A percentile compares a stretch with the other conserved stretches of the same genome.
Conservation (phyloP, 208 protist genomes). For the Acanthamoeba sp. region DNA sequence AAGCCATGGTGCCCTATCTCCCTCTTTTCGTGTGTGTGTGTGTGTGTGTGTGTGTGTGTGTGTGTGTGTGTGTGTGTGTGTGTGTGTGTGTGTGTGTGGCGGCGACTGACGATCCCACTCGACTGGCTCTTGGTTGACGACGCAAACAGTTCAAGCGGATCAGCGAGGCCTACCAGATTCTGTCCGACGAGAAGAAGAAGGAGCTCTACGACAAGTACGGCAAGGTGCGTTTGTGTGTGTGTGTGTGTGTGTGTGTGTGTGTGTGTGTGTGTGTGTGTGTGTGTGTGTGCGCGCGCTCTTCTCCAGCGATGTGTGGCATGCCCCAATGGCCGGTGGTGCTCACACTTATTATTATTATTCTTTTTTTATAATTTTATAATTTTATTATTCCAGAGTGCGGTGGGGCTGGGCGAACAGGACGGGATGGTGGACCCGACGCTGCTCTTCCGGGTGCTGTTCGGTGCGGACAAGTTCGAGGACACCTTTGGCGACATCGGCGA, state of each 20-base stretch:
- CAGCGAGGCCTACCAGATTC: conserved; percentile 82
- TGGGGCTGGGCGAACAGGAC: not conserved
- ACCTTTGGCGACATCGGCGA: conserved; percentile 13
- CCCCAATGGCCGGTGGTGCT: no score
- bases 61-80: no score
- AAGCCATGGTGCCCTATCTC: not conserved
- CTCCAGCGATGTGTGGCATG: no score
- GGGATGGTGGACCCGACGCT: not conserved
- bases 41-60: no score
- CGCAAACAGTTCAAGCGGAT: conserved; percentile 81
- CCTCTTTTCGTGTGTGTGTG: not conserved
- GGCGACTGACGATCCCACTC: no score
- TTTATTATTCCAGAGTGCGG: conserved; percentile 38
- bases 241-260: not conserved
- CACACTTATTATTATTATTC: no score
- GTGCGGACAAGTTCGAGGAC: conserved; percentile 58
- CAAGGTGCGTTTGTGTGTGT: conserved; percentile 55
- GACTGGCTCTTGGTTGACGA: not conserved
- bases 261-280: not conserved
- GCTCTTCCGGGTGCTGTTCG: conserved; percentile 31
- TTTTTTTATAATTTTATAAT: no score
- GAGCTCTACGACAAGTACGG: conserved; percentile 82
- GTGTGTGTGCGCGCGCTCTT: no score
- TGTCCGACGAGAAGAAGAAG: conserved; percentile 75
- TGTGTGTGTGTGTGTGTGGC: no score